These are phyloP conservation scores for Amylostereum areolatum DNA, from an alignment of 1,284 basidiomycete species.

Conservation along the genomic window DNA sequence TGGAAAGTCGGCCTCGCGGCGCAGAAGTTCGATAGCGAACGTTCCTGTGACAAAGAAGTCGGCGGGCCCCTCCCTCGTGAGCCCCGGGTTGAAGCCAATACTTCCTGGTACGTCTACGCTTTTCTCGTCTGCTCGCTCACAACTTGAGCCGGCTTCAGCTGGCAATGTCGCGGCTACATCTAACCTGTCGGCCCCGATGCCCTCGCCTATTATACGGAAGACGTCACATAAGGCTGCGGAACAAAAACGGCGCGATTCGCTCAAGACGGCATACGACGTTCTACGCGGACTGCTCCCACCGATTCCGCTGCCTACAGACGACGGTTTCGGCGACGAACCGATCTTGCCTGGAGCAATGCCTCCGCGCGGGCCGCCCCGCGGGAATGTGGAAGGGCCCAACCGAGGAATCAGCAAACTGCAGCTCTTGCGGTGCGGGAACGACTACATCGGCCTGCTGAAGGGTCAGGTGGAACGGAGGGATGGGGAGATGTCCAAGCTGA, in stretches of 20 bases:
- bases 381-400: conserved; percentile 84
- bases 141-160: conserved; percentile 12
- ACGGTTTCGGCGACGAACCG: conserved; percentile 51
- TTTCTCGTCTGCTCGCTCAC: background rate
- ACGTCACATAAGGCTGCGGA: conserved; percentile 97
- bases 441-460: conserved; percentile 76
- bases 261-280: conserved; percentile 96
- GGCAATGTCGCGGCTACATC: conserved; percentile 15
- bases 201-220: conserved; percentile 39
- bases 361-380: conserved; percentile 80
- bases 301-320: conserved; percentile 75
- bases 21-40: conserved; percentile 11
- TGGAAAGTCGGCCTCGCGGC: conserved; percentile 7
- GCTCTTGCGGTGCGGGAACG: conserved; percentile 84
- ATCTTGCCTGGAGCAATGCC: conserved; percentile 81
- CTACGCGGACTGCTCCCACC: conserved; percentile 84
- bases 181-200: conserved; percentile 12
- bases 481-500: conserved; percentile 66
- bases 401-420: conserved; percentile 95
- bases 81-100: conserved; percentile 58
- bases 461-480: conserved; percentile 81
- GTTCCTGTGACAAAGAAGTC: conserved; percentile 22
- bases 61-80: conserved; percentile 26
- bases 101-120: conserved; percentile 48
- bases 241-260: conserved; percentile 92